Evolutionary conservation across 208 protist species (phyloP), one percentile per base, ranked within the genome.

Genomic region (Sergeia podlipaevii): DNA sequence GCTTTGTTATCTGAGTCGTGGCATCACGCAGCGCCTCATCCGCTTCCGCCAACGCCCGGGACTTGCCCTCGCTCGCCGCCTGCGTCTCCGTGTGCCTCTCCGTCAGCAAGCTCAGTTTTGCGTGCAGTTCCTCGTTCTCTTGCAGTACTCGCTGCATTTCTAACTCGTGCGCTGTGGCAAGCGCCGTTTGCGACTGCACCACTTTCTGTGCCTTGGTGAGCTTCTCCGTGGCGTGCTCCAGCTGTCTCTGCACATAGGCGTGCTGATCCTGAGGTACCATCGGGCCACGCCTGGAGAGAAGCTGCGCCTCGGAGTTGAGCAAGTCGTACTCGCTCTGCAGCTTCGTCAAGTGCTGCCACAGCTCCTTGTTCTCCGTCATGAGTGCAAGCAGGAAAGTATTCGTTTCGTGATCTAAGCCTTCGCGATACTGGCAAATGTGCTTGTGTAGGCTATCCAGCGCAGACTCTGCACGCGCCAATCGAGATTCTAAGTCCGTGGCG

Each of bases 331-430:
- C 77, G 54, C 42, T 50, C 60, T 87, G 79, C 52, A 89, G 58
- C 37, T 69, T 32, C 27, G 72, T 68, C 20, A 89, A 67, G 36
- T 78, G 69, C 50, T 84, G 70, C 80, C 76, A 87, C 11, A 88
- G 63, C 48, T 80, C 80, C 43, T 80, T 82, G 58, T 88, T 87
- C 68, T 88, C 78, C 10, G 66, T 37, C 60, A 92, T 73, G n/a
- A 87, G 61, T 0, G 75, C 52, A 23, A 67, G 53, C 47, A 81
- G 47, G 41, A 89, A 80, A 41, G 74, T 71, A 10, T 51, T 49
- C 39, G 69, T 74, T 45, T 84, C 80, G 4, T 49, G 56, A 41
- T 83, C 79, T 2, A 64, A 15, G 1, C 51, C 69, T 18, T 76
- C 70, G 29, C 62, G 63, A 64, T 77, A 86, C 6, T 43, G 8